Evolutionary conservation across 495 filamentous ascomycete species (phyloP), one percentile per base, ranked within the genome.

Genomic region (Penicillium steckii): DNA sequence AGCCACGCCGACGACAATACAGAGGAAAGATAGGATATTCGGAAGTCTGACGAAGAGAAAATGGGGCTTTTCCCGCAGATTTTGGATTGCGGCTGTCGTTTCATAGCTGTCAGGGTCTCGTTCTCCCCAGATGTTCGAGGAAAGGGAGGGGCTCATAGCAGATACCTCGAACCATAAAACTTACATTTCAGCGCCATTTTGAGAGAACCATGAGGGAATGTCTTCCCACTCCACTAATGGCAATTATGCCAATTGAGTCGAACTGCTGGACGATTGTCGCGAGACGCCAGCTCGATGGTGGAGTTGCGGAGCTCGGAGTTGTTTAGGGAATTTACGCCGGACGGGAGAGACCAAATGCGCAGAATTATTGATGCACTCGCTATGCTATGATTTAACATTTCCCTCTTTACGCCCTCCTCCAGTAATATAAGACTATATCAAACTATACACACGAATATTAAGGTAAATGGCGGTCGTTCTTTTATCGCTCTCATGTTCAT

Each of bases 1-100:
- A 57, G 81, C 80, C n/a, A 95, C 83, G 44, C 94, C 94, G 64
- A 96, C 81, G 27, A 95, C 45, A 56, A 97, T 84, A 69, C 87
- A 96, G n/a, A 95, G 68, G 40, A 90, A 77, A 17, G 94, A 97
- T 8, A 97, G 54, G 9, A 75, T 38, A 43, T 70, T 64, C 17
- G 73, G 72, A 17, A 77, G 57, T 30, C 68, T 68, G 9, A 68
- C 64, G 54, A 68, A 73, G 26, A 77, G 65, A 30, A 75, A 50
- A 13, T 69, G 58, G 23, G 70, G 72, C 27, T 77, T 73, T 48
- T 60, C 69, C 67, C 72, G 72, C 66, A 74, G 52, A 24, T 72
- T 72, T 68, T 70, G 72, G 70, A 75, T 62, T 52, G 65, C 53
- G 48, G 70, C 70, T 73, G 46, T 46, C 49, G 64, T 56, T 53